A percentile compares a stretch with the other conserved stretches of the same genome.
phyloP scores from a whole-genome alignment of 23 red algal genomes.

The Pyropia yezoensis region DNA sequence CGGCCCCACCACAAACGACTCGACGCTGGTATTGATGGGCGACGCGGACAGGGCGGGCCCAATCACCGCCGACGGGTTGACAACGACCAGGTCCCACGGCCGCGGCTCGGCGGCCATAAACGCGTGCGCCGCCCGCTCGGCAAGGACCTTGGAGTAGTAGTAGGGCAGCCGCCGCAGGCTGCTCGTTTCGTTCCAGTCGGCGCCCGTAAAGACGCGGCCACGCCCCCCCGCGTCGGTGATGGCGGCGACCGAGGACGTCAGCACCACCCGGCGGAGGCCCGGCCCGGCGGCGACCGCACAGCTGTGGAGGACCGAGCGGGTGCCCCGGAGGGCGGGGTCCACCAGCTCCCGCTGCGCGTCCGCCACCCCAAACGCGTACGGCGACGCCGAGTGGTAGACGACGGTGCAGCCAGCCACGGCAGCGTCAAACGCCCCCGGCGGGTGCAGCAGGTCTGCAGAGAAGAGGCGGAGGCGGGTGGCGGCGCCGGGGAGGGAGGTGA shows the following conservation, averaged over 20 bases:
- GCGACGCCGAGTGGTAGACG: constrained; percentile 58
- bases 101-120: constrained; percentile 3
- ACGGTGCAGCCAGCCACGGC: constrained; percentile 25
- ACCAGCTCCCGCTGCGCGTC: constrained; percentile 28
- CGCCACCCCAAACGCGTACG: constrained; percentile 15
- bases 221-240: constrained; percentile 25
- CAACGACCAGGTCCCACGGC: constrained; percentile 29
- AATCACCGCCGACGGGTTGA: constrained; percentile 47
- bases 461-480: constrained; percentile 24
- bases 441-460: constrained; percentile 33
- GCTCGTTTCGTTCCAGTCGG: constrained; percentile 46
- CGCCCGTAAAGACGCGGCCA: constrained; percentile 26
- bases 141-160: constrained; percentile 52
- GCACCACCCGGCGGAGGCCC: constrained; percentile 31
- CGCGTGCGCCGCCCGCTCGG: constrained; percentile 61
- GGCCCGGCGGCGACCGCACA: constrained; percentile 12
- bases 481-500: constrained; percentile 24
- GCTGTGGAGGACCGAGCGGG: constrained; percentile 24
- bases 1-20: constrained; percentile 13
- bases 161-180: constrained; percentile 20
- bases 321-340: constrained; percentile 58
- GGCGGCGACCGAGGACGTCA: constrained; percentile 59
- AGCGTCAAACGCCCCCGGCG: constrained; percentile 37
- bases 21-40: constrained; percentile 17
- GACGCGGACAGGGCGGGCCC: constrained; percentile 35